Conservation (phyloP, 176 grass and related monocot genomes). For the barley (Hordeum vulgare) region DNA sequence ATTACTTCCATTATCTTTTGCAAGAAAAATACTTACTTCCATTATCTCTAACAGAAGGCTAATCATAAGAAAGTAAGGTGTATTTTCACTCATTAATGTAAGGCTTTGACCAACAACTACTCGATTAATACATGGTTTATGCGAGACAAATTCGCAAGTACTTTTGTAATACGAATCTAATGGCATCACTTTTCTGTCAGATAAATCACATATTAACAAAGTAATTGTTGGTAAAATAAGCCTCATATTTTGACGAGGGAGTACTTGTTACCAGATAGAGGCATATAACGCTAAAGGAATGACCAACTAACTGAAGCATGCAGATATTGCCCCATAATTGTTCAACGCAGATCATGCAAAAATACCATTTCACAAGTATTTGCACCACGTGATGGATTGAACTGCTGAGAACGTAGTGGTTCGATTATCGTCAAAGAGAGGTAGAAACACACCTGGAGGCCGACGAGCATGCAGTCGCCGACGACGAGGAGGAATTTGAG, state of each 20-base stretch:
- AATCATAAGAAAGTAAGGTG: not conserved
- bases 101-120: not conserved
- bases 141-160: no score
- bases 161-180: not conserved
- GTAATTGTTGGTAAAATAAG: not conserved
- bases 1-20: not conserved
- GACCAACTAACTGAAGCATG: no score
- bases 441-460: conserved; percentile 53
- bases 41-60: not conserved
- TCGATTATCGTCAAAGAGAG: not conserved
- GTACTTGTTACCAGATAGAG: not conserved
- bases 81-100: not conserved
- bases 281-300: not conserved
- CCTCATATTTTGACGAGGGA: not conserved
- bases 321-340: not conserved
- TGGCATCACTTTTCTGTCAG: not conserved
- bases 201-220: not conserved
- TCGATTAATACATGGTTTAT: not conserved
- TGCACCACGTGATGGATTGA: not conserved
- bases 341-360: not conserved
- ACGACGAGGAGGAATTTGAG: conserved; percentile 78
- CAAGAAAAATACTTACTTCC: not conserved
- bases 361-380: not conserved
- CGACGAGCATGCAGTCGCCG: conserved; percentile 81
- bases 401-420: not conserved